Conservation (phyloP, 176 grass and related monocot species). For the Secale cereale region DNA sequence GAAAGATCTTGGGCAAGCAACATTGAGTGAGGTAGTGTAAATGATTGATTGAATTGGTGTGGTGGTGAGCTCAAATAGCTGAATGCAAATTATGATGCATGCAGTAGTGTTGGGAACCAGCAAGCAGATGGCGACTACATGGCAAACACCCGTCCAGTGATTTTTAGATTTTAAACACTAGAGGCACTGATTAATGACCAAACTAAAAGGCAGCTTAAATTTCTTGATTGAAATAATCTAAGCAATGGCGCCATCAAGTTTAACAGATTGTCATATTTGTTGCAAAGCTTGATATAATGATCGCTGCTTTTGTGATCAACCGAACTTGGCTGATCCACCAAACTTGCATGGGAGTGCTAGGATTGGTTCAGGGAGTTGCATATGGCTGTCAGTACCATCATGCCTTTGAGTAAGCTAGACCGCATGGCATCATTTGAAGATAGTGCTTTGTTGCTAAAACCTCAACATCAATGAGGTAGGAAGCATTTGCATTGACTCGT, state of each 20-base stretch:
- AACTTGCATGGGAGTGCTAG: conserved; percentile 20
- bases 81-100: not conserved
- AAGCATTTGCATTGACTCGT: not conserved
- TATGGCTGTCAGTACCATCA: conserved; percentile 1
- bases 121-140: not conserved
- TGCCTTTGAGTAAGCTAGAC: not conserved
- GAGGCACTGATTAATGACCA: not conserved
- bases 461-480: not conserved
- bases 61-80: not conserved
- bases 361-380: conserved; percentile 9
- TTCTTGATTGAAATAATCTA: conserved; percentile 14
- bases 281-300: not conserved
- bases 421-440: not conserved
- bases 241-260: not conserved
- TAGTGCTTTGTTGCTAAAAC: not conserved
- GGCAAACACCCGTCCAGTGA: not conserved
- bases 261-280: not conserved
- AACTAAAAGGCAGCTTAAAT: not conserved
- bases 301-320: not conserved
- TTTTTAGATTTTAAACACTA: not conserved
- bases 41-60: not conserved
- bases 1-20: not conserved
- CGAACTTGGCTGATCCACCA: not conserved
- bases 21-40: not conserved
- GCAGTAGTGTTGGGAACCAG: not conserved